Conservation (phyloP, 2,329 filamentous ascomycete species). For the Talaromyces sp. region DNA sequence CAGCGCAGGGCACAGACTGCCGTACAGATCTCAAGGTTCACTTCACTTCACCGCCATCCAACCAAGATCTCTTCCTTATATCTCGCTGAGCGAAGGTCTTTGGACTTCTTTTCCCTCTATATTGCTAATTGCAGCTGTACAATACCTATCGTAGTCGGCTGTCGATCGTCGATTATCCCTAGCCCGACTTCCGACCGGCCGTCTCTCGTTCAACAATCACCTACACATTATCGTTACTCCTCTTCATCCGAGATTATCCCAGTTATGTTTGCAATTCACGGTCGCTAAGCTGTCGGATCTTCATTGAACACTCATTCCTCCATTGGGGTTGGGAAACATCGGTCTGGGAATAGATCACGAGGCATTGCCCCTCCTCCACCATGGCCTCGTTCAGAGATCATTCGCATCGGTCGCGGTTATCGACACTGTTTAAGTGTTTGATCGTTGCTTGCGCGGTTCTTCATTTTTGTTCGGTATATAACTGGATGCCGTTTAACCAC, state of each 20-base stretch:
- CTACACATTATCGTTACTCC: not conserved
- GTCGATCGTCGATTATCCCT: not conserved
- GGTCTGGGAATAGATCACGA: not conserved
- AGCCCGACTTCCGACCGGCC: not conserved
- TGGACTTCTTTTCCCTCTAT: not conserved
- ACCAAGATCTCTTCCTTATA: not conserved
- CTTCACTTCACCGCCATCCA: not conserved
- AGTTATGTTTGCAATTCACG: not conserved
- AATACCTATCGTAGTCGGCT: not conserved
- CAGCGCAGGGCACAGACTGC: not conserved
- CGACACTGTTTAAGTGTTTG: constrained; percentile 15
- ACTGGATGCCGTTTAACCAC: constrained; percentile 11
- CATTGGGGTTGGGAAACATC: not conserved
- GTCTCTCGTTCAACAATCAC: not conserved
- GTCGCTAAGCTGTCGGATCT: not conserved
- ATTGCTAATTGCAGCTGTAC: not conserved
- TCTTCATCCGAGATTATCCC: not conserved
- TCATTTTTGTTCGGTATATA: constrained; percentile 15
- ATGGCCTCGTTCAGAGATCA: constrained; percentile 17
- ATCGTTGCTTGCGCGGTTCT: constrained; percentile 13
- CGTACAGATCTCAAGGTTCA: not conserved
- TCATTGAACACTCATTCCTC: not conserved
- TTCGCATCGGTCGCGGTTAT: constrained; percentile 7
- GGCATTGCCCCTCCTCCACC: not conserved
- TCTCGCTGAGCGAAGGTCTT: not conserved